Evolutionary conservation across 768 basidiomycete species (phyloP).

Genomic region (Boletellus emodensis): DNA sequence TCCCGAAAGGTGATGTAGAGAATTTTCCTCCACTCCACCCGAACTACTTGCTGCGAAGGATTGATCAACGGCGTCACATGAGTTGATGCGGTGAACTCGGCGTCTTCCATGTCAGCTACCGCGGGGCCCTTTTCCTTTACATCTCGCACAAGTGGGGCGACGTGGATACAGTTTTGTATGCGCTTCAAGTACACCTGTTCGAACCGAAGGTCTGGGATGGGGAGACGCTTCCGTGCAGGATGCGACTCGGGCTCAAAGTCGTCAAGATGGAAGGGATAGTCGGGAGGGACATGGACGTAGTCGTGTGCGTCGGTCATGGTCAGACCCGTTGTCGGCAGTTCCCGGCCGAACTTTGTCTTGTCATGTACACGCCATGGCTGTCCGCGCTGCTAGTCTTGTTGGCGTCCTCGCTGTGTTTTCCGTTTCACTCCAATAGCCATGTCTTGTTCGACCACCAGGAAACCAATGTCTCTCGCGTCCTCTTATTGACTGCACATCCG

Average conservation of each 20-base stretch:
- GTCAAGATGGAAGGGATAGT: conserved; percentile 14
- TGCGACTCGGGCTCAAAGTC: conserved; percentile 13
- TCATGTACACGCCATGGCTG: conserved; percentile 12
- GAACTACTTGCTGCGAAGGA: conserved; percentile 35
- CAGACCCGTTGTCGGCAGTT: conserved; percentile 16
- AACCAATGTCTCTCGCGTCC: conserved; percentile 29
- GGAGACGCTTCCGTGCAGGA: conserved; percentile 38
- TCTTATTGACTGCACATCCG: conserved; percentile 87
- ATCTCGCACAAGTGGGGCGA: conserved; percentile 27
- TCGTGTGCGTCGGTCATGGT: conserved; percentile 25
- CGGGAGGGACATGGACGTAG: conserved; percentile 7
- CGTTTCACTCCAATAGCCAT: conserved; percentile 22
- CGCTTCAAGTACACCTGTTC: conserved; percentile 68
- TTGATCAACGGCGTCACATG: conserved; percentile 29
- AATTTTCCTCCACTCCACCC: conserved; percentile 55
- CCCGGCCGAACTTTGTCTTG: conserved; percentile 15
- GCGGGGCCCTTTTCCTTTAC: conserved; percentile 27
- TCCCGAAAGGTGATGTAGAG: conserved; percentile 63
- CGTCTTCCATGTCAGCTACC: conserved; percentile 17
- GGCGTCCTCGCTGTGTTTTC: conserved; percentile 24
- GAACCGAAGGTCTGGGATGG: conserved; percentile 74
- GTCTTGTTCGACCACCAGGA: conserved; percentile 11
- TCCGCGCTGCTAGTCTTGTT: conserved; percentile 12
- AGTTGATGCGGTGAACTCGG: conserved; percentile 18
- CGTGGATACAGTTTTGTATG: conserved; percentile 48